Conservation (phyloP, 495 filamentous ascomycete genomes). For the Penicillium mononematosum region DNA sequence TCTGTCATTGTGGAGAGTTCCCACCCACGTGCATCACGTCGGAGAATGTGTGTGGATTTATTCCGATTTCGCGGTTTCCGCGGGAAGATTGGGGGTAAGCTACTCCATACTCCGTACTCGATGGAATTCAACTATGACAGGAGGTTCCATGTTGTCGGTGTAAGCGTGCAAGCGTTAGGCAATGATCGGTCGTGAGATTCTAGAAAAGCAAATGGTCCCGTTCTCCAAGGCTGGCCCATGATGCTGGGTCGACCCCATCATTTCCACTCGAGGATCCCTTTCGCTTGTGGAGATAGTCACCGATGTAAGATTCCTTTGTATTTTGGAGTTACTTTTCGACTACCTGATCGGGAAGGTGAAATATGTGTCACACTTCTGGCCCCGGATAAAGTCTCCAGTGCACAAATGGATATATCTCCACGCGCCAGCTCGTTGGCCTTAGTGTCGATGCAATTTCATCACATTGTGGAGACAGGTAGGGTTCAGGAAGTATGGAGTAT, state of each 20-base stretch:
- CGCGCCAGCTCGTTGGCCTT: not conserved
- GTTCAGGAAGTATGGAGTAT: not conserved
- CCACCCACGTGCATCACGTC: constrained; percentile 13
- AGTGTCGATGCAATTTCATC: not conserved
- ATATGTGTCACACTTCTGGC: not conserved
- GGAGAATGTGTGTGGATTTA: not conserved
- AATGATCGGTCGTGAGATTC: constrained; percentile 6
- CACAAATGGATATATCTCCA: not conserved
- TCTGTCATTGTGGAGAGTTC: constrained; percentile 2
- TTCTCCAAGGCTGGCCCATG: not conserved
- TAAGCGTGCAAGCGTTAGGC: not conserved
- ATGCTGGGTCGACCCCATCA: not conserved
- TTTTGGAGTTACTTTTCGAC: not conserved
- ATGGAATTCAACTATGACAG: not conserved
- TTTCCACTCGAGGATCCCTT: not conserved
- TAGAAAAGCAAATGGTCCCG: not conserved
- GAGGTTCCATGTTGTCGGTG: constrained; percentile 13
- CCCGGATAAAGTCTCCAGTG: constrained; percentile 4
- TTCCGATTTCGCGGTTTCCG: constrained; percentile 1
- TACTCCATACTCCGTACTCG: not conserved
- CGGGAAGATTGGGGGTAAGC: constrained; percentile 9
- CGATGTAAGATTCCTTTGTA: not conserved
- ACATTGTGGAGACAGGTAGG: not conserved
- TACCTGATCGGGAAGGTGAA: constrained; percentile 19
- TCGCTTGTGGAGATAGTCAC: not conserved